Evolutionary conservation across 305 asterid genomes (phyloP), one percentile per base, ranked within the genome.

Genomic region (Fraxinus nigra): DNA sequence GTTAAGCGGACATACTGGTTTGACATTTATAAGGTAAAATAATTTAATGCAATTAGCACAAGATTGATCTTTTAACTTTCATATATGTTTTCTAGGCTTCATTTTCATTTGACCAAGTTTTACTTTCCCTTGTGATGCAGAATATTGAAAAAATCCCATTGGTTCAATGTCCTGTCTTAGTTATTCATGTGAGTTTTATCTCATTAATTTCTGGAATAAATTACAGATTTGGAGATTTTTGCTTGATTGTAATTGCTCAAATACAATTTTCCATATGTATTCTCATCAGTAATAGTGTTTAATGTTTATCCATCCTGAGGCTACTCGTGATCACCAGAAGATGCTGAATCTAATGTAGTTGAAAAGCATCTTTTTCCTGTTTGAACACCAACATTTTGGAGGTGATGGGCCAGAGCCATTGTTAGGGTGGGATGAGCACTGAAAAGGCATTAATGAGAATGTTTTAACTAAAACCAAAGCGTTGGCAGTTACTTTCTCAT

Each of bases 1-100:
- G 98, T 97, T 83, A 95, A 94, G 90, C 91, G 92, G 28, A 91
- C 99, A 22, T 96, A 92, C 85, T 96, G 98, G 98, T 96, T 96
- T 87, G 99, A 96, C 89, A 96, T 96, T 82, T 94, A 86, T 83
- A 96, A 96, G 98, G 99, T 96, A 85, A 80, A 72, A 34, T 51
- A 35, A 18, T 67, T 78, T 80, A 30, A 33, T 78, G 20, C 54
- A 51, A 65, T 77, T 80, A 61, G 40, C 76, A 32, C 22, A 78
- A 2, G 63, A 38, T 59, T 74, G 51, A 18, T 48, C 63, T 81
- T 67, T 67, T 77, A 40, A 46, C 73, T 70, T 77, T 59, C 59
- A 32, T 82, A 10, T 26, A 51, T 80, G 72, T 38, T 54, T 14
- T 82, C 72, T 76, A 77, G 83, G 76, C 75, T 61, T 40, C 32